Base-by-base conservation (phyloP, 2,329 filamentous ascomycete species). In the Emericellopsis cladophorae region DNA sequence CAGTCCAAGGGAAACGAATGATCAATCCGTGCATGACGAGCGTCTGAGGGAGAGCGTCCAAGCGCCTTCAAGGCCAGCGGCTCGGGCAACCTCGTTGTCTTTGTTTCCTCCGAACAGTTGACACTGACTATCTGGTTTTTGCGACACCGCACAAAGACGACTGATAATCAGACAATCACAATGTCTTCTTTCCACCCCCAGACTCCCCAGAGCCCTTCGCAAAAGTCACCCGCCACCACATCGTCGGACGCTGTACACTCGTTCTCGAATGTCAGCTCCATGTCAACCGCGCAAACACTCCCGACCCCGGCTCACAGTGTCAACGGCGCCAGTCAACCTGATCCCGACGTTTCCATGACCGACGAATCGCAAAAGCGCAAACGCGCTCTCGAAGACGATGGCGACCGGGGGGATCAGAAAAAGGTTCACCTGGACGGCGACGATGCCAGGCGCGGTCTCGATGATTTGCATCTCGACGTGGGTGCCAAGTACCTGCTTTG, bases 401-500 rank as follows among this genome's bases (percentile, higher is more conserved):
- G 72, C 47, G 67, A 72, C 53, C 70, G 68, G 54, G 26, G 26
- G 26, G 43, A 38, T 15, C 31, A 15, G 42, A 81, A 81, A 63
- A 81, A 81, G 61, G 61, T 70, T 54, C 71, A 79, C 50, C 60
- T 76, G 60, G 76, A 79, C 64, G 26, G 26, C 26, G 26, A 29
- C 7, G 68, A 72, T 57, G 66, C 71, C 62, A 72, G 66, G 61
- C 64, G 73, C 49, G 72, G 71, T 61, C 78, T 81, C 60, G 69
- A 79, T 52, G 72, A 78, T 60, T 66, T 81, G 51, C 76, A 81
- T 56, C 60, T 75, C 54, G 74, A 81, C 66, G 76, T 81, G 46
- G 77, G 76, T 61, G 65, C 71, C 54, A 80, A 79, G 64, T 80
- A 80, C 62, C 69, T 79, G 53, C 67, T 81, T 63, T 74, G 75